These are phyloP conservation scores for Cinnamomum chago DNA, from an alignment of 164 flowering plant species.

Conservation along the genomic window DNA sequence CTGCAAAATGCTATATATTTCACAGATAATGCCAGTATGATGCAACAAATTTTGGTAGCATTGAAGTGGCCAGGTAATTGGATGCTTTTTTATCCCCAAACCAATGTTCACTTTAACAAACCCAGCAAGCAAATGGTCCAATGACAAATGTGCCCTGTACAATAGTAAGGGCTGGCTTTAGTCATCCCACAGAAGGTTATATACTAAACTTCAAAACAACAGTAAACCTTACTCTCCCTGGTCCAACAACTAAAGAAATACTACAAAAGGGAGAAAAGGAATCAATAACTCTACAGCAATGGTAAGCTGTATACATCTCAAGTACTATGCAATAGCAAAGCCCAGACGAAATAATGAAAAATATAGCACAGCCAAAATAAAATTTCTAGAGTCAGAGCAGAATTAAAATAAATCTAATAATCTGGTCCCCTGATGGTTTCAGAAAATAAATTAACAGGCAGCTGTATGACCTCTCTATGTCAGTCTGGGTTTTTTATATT, in stretches of 20 bases:
- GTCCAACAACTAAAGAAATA: too few species aligned
- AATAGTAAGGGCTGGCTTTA: background rate
- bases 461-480: too few species aligned
- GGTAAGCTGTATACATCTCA: background rate
- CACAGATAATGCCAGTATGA: background rate
- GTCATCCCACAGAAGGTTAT: background rate
- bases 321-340: background rate
- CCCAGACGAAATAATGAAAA: too few species aligned
- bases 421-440: background rate
- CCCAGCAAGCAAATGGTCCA: background rate
- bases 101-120: background rate
- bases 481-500: too few species aligned
- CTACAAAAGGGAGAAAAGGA: too few species aligned
- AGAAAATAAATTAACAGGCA: background rate
- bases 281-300: background rate
- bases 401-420: too few species aligned
- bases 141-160: background rate
- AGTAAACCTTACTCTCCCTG: too few species aligned
- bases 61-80: background rate
- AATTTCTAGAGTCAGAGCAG: background rate
- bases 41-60: background rate
- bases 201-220: background rate
- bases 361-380: background rate
- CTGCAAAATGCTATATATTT: background rate
- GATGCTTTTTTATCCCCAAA: background rate